Evolutionary conservation across 495 filamentous ascomycete species (phyloP), one percentile per base, ranked within the genome.

Genomic region (Hypoxylon subgilvum): DNA sequence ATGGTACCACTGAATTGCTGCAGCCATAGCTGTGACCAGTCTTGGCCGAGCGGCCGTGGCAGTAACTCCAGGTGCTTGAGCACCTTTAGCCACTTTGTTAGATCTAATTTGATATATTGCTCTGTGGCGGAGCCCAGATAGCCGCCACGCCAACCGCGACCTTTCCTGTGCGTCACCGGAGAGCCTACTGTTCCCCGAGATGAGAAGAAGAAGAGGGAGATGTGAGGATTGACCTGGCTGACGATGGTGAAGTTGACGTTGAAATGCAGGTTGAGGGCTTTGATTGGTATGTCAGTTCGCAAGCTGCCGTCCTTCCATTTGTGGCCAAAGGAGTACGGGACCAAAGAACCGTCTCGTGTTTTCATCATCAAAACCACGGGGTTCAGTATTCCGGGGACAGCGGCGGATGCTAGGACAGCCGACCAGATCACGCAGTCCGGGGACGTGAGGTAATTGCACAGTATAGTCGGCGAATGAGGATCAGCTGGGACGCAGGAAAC

Each of bases 401-500:
- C 94, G 7, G 95, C 94, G 4, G 92, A 97, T 8, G 95, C 94
- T 9, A 98, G 77, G 6, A 97, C 92, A 9, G 95, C 95, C 18
- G 89, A 94, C 92, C 96, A 98, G 53, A 98, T 95, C 40, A 97
- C 95, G 66, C 95, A 97, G 76, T 98, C 90, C 0, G 95, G 95
- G 8, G 85, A 86, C 3, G 94, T 98, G 19, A 97, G 79, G 69
- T 97, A 96, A 74, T 98, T 98, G 51, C 88, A 86, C 10, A 97
- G 79, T 48, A 97, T 92, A 9, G 89, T 91, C 1, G 92, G 92
- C 23, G 88, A 90, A 72, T 98, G 90, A 27, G 94, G 95, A 69
- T 98, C 94, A 1, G 92, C 92, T 2, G 94, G 95, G n/a, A 98
- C 88, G 73, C 94, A 98, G 18, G 88, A 89, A 27, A 98, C 91